Conservation (phyloP, 1,139 yeast genomes). For the Pichia sp. region DNA sequence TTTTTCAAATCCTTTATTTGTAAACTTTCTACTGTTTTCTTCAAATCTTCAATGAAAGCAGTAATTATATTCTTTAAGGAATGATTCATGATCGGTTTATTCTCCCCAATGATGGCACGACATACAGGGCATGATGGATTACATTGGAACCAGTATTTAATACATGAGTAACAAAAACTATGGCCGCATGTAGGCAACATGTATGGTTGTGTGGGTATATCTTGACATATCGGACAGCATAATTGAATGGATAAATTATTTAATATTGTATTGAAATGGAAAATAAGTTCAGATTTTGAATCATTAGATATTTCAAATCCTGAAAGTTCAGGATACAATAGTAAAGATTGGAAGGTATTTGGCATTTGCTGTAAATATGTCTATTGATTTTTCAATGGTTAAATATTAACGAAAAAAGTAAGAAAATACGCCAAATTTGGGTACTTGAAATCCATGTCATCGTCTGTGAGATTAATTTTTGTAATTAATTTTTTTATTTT, state of each 20-base stretch:
- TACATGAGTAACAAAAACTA: conserved; percentile 72
- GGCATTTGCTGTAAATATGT: too few species aligned
- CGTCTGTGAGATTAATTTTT: neutral
- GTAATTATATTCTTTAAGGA: conserved; percentile 11
- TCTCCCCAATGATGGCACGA: conserved; percentile 15
- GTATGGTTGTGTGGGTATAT: conserved; percentile 17
- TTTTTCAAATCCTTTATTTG: neutral
- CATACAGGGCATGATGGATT: conserved; percentile 72
- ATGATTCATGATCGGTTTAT: conserved; percentile 17
- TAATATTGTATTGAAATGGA: conserved; percentile 1
- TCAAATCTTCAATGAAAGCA: conserved; percentile 8
- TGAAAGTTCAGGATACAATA: conserved; percentile 3
- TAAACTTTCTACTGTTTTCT: neutral
- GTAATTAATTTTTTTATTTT: neutral
- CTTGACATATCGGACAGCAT: conserved; percentile 20
- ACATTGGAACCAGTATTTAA: conserved; percentile 57
- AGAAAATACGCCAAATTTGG: too few species aligned
- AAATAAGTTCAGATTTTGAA: neutral
- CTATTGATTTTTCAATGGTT: too few species aligned
- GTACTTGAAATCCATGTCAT: neutral
- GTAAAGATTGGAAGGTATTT: conserved; percentile 5
- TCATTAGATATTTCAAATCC: neutral
- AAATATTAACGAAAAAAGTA: too few species aligned
- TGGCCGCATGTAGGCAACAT: conserved; percentile 76
- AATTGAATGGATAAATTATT: conserved; percentile 6